Base-by-base conservation (phyloP, 2,329 filamentous ascomycete species). In the Sporothrix luriei region DNA sequence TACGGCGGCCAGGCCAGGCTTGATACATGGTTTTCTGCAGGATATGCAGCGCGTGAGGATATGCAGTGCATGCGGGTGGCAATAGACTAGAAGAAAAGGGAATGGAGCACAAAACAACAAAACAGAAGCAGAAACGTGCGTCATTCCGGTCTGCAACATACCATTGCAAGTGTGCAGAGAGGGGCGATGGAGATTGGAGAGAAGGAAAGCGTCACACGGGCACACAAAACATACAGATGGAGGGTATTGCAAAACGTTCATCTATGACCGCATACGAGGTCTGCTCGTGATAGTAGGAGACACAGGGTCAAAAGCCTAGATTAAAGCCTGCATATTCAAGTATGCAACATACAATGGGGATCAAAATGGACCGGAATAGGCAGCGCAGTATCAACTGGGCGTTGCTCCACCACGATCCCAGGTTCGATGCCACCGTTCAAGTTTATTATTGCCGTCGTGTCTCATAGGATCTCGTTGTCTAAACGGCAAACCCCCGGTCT, bases 21-120 rank as follows among this genome's bases (percentile, higher is more conserved):
- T 54, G 38, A 70, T 70, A 62, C 69, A 52, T 65, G 66, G 46
- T 40, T 52, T 52, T 48, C 49, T 68, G 65, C 55, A 49, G 49
- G 19, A 49, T n/a, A 64, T 65, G 61, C 61, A 65, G 43, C 46
- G 13, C 19, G 16, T 65, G 46, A 69, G 54, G 14, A 54, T n/a
- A 52, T 49, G 57, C 33, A 51, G 26, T 29, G 40, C 40, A 21
- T 48, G 40, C 40, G 40, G 24, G 19, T 64, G 55, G 49, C 13
- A 54, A 52, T 43, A 40, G 14, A 46, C 62, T 16, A 33, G 61
- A 61, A 61, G 55, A 40, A 61, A 24, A 11, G 21, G 55, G 33
- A 24, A 61, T n/a, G 57, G 40, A 21, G 13, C 57, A 62, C 38
- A 62, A 26, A 46, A 46, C 29, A 33, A 24, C 33, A 43, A 62